phyloP scores from a whole-genome alignment of 768 basidiomycete species.

The Rhizopogon sp. region DNA sequence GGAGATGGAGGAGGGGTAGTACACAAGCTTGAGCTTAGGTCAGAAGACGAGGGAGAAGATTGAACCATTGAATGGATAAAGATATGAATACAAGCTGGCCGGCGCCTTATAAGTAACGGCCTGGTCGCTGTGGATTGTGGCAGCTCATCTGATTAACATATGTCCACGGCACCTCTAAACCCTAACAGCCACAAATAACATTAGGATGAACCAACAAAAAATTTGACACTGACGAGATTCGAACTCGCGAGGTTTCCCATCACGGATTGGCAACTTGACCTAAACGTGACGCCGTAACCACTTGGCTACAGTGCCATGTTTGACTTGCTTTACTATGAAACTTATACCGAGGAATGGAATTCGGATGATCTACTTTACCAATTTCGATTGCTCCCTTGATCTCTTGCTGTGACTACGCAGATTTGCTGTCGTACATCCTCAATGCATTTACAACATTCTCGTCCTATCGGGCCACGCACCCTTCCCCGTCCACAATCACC shows the following conservation, averaged over 20 bases:
- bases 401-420: not conserved
- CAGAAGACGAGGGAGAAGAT: constrained; percentile 4
- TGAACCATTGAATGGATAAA: constrained; percentile 9
- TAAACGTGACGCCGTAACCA: constrained; percentile 60
- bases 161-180: constrained; percentile 1
- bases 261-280: constrained; percentile 38
- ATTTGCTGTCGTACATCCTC: constrained; percentile 8
- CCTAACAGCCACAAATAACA: not conserved
- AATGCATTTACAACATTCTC: constrained; percentile 25
- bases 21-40: constrained; percentile 7
- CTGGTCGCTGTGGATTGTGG: not conserved
- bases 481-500: constrained; percentile 40
- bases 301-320: constrained; percentile 50
- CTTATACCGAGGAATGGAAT: not conserved
- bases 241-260: constrained; percentile 58
- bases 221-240: constrained; percentile 56
- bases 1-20: constrained; percentile 16
- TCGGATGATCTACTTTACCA: too few relatives aligned
- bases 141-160: constrained; percentile 5
- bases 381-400: too few relatives aligned
- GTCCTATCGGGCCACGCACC: constrained; percentile 50
- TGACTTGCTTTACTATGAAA: fast-evolving
- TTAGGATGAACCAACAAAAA: constrained; percentile 11
- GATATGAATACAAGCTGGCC: not conserved
- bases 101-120: constrained; percentile 2